phyloP scores from a whole-genome alignment of 257 asterid genomes.

The Echites panduratus region DNA sequence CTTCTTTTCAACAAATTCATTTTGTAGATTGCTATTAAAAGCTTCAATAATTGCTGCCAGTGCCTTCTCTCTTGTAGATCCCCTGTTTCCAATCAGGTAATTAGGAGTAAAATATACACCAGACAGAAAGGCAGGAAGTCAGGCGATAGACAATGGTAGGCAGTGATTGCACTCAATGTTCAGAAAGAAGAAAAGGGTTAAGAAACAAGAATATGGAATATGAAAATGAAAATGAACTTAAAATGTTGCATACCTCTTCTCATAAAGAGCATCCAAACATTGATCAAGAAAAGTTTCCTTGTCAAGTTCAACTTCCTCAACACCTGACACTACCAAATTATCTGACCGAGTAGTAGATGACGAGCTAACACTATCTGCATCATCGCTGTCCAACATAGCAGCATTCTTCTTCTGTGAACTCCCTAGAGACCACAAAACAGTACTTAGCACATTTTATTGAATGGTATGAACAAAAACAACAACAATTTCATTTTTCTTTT shows the following conservation, averaged over 20 bases:
- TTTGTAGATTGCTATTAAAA: slow-evolving; percentile 63
- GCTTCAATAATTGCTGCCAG: slow-evolving; percentile 63
- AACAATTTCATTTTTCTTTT: too few species aligned
- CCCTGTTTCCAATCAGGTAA: slow-evolving; percentile 43
- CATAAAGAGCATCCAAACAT: slow-evolving; percentile 69
- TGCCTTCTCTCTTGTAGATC: slow-evolving; percentile 84
- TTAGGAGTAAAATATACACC: neutral
- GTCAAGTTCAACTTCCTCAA: slow-evolving; percentile 53
- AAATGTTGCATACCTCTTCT: slow-evolving; percentile 60
- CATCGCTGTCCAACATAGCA: slow-evolving; percentile 83
- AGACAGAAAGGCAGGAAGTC: too few species aligned
- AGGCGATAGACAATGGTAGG: too few species aligned
- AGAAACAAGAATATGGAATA: neutral
- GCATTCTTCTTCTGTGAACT: slow-evolving; percentile 72
- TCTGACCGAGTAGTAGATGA: slow-evolving; percentile 53
- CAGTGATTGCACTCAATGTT: neutral
- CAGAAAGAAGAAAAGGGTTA: neutral
- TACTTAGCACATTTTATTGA: neutral
- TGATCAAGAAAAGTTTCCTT: slow-evolving; percentile 70
- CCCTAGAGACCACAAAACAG: slow-evolving; percentile 28
- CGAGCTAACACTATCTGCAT: slow-evolving; percentile 66
- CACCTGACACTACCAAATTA: slow-evolving; percentile 26
- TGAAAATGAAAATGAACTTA: too few species aligned
- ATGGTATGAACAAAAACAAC: neutral
- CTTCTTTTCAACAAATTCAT: slow-evolving; percentile 76